Percentiles rank a stretch among this genome's conserved stretches.
These are phyloP conservation scores for Diospyros lotus DNA, from an alignment of 148 eudicot species.

Conservation along the genomic window DNA sequence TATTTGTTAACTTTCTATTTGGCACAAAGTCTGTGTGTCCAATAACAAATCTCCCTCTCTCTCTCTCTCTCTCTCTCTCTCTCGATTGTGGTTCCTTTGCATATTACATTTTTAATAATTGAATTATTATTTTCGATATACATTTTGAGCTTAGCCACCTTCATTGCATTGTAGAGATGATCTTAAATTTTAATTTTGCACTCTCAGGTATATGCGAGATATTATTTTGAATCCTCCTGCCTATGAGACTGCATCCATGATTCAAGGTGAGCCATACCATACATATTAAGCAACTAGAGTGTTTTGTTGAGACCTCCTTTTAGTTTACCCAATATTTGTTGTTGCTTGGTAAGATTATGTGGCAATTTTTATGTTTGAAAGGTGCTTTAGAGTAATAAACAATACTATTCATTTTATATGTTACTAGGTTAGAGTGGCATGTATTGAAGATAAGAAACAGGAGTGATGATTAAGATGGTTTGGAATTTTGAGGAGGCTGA, in stretches of 20 bases:
- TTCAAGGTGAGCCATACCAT: slow-evolving; percentile 56
- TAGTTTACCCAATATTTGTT: not conserved
- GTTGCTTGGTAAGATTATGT: not conserved
- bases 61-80: not conserved
- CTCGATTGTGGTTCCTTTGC: not conserved
- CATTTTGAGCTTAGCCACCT: not conserved
- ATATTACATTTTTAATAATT: not conserved
- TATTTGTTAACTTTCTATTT: too few species aligned
- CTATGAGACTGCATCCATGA: slow-evolving; percentile 67
- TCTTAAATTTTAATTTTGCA: slow-evolving; percentile 12
- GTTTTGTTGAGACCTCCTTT: not conserved
- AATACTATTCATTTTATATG: too few species aligned
- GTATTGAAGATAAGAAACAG: too few species aligned
- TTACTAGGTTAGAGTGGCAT: too few species aligned
- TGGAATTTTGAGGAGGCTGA: too few species aligned
- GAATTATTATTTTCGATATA: not conserved
- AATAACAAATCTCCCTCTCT: not conserved
- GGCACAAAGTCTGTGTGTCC: too few species aligned
- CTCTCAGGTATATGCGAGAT: slow-evolving; percentile 83
- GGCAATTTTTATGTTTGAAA: not conserved
- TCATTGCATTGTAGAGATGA: not conserved
- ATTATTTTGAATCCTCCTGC: slow-evolving; percentile 98
- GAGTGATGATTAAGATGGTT: too few species aligned
- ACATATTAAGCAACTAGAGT: not conserved
- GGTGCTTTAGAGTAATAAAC: too few species aligned